Percentiles rank a stretch among this genome's conserved stretches.
phyloP scores from a whole-genome alignment of 1,284 basidiomycete genomes.

The Amylostereum chailletii region DNA sequence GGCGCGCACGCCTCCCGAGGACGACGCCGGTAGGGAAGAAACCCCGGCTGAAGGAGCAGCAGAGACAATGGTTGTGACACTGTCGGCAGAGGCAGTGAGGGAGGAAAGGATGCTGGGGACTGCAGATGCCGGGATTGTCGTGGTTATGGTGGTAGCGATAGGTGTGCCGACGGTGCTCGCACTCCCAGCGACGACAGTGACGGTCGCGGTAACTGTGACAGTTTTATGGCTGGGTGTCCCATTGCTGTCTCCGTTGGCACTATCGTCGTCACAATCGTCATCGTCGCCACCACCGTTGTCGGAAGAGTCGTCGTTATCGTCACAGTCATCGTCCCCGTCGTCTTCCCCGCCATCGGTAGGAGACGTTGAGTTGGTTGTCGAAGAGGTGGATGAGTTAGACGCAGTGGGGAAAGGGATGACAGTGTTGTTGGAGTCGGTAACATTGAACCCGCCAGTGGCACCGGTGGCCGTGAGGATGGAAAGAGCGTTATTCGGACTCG shows the following conservation, averaged over 20 bases:
- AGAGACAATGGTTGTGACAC: no score
- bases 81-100: conserved; percentile 15
- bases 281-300: background rate
- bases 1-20: no score
- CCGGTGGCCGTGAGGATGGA: conserved; percentile 35
- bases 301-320: background rate
- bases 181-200: conserved; percentile 8
- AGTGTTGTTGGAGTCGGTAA: conserved; percentile 15
- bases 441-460: conserved; percentile 30
- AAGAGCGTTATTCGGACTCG: conserved; percentile 31
- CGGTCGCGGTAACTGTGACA: conserved; percentile 26
- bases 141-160: conserved; percentile 25
- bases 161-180: conserved; percentile 9
- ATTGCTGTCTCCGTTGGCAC: conserved; percentile 11
- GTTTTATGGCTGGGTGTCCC: background rate
- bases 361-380: conserved; percentile 2
- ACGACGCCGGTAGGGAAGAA: no score
- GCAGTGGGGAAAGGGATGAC: conserved; percentile 15
- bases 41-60: no score
- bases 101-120: conserved; percentile 33
- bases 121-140: conserved; percentile 33
- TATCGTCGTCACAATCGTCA: background rate
- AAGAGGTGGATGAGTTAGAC: background rate
- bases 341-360: background rate
- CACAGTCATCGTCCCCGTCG: background rate